These are phyloP conservation scores for Filobasidium wieringae DNA, from an alignment of 768 basidiomycete species.

Conservation along the genomic window DNA sequence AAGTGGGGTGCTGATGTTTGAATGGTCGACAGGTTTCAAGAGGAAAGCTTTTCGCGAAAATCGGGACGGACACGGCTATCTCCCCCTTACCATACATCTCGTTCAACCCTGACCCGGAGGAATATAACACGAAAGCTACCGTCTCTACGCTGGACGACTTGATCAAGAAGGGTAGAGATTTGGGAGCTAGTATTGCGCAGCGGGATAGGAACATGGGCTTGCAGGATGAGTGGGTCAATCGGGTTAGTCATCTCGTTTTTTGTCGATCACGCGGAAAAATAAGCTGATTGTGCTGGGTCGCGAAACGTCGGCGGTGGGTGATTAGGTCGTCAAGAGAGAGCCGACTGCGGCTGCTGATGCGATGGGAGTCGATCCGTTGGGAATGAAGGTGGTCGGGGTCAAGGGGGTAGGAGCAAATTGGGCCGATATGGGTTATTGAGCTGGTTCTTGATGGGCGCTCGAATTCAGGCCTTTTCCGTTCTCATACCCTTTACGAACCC, in stretches of 20 bases:
- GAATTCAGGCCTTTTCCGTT: too few species aligned
- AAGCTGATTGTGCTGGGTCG: background rate
- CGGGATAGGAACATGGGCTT: slow-evolving; percentile 4
- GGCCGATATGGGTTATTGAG: slow-evolving; percentile 11
- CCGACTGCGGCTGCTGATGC: background rate
- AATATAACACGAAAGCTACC: background rate
- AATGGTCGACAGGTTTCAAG: background rate
- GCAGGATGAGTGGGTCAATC: slow-evolving; percentile 12
- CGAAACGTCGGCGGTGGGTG: background rate
- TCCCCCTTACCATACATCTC: background rate
- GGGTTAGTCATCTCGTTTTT: background rate
- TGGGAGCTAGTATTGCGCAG: background rate
- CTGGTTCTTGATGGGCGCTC: too few species aligned
- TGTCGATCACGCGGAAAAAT: background rate
- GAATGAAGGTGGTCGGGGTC: background rate
- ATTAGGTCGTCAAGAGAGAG: background rate
- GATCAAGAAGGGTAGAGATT: background rate
- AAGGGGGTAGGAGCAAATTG: slow-evolving; percentile 12
- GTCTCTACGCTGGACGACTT: background rate
- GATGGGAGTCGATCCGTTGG: background rate
- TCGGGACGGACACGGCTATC: background rate
- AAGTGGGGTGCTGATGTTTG: background rate
- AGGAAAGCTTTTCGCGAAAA: background rate
- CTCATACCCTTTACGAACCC: too few species aligned
- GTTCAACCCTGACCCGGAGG: slow-evolving; percentile 10